Evolutionary conservation across 2,329 filamentous ascomycete genomes (phyloP).

Genomic region (Nannizziopsis arthrosporioides): DNA sequence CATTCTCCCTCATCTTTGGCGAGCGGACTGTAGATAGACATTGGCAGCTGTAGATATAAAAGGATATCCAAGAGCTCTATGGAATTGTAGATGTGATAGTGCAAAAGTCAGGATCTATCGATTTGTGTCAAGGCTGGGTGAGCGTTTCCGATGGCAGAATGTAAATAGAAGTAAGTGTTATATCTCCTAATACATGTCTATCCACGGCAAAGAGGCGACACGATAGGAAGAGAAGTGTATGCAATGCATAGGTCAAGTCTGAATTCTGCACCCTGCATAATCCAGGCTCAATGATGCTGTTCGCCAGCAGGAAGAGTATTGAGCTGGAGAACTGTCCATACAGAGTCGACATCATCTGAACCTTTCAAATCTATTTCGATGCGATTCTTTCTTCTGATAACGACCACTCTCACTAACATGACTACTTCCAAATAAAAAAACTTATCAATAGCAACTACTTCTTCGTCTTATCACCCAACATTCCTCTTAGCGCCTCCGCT

Average conservation of each 20-base stretch:
- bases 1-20: background rate
- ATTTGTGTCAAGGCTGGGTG: too few species aligned
- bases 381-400: background rate
- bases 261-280: too few species aligned
- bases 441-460: background rate
- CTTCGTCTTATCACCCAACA: conserved; percentile 21
- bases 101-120: too few species aligned
- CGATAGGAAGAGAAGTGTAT: too few species aligned
- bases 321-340: background rate
- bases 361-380: background rate
- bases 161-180: too few species aligned
- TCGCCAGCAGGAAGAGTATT: conserved; percentile 9
- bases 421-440: background rate
- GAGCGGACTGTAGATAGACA: background rate
- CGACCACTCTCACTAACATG: background rate
- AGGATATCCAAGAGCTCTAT: too few species aligned
- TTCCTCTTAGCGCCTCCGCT: conserved; percentile 47
- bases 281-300: background rate
- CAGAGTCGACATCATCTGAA: conserved; percentile 12
- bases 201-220: too few species aligned
- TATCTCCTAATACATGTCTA: too few species aligned
- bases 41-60: background rate
- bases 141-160: too few species aligned
- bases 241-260: too few species aligned
- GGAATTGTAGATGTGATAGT: too few species aligned